Conservation (phyloP, 176 grass and related monocot species). For the Thalia dealbata region DNA sequence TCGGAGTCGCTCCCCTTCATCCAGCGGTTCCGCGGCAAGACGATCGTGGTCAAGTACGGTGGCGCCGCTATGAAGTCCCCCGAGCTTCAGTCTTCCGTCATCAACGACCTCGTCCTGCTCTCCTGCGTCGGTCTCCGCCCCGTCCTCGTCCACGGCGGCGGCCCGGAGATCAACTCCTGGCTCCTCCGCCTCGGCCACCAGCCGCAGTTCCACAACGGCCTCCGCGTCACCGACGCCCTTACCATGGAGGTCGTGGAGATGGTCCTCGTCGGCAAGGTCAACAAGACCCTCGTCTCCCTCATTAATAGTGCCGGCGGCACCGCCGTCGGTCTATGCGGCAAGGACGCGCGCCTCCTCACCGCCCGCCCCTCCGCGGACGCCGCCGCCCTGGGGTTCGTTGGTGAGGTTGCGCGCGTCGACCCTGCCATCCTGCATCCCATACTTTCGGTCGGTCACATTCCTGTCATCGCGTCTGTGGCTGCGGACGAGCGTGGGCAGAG, state of each 20-base stretch:
- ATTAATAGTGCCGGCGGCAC: constrained; percentile 56
- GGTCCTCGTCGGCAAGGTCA: constrained; percentile 81
- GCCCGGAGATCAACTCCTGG: constrained; percentile 72
- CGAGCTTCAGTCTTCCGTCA: constrained; percentile 48
- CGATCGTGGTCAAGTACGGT: constrained; percentile 79
- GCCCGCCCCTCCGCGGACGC: constrained; percentile 42
- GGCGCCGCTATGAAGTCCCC: constrained; percentile 69
- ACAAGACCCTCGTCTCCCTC: constrained; percentile 80
- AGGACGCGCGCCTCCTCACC: constrained; percentile 45
- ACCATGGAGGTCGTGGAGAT: constrained; percentile 80
- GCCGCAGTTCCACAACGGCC: constrained; percentile 58
- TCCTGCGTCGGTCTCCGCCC: constrained; percentile 65
- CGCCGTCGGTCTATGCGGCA: constrained; percentile 50
- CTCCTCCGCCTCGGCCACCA: constrained; percentile 39
- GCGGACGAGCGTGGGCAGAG: constrained; percentile 56
- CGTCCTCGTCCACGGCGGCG: constrained; percentile 73
- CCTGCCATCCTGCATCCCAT: constrained; percentile 51
- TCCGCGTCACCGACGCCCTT: constrained; percentile 60
- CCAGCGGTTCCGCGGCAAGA: constrained; percentile 77
- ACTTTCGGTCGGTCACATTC: constrained; percentile 55
- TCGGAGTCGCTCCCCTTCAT: constrained; percentile 92
- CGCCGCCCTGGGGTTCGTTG: constrained; percentile 53
- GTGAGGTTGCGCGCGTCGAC: constrained; percentile 55
- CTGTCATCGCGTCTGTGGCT: constrained; percentile 76
- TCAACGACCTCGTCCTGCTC: constrained; percentile 68